Percentiles rank a stretch among this genome's conserved stretches.
phyloP scores from a whole-genome alignment of 106 monocot species.

The Apostasia shenzhenica region DNA sequence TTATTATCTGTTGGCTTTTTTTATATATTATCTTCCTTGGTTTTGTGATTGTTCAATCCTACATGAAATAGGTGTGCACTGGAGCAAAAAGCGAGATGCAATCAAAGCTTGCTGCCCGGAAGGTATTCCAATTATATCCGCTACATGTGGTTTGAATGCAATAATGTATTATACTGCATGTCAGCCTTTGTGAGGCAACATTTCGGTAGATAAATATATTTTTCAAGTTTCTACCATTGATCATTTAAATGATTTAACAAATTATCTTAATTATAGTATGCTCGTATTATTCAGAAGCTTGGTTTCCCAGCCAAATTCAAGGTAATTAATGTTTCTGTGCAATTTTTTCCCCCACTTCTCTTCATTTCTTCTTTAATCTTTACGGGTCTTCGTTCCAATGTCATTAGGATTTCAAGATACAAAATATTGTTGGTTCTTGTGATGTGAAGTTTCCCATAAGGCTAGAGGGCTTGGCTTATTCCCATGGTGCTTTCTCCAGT shows the following conservation, averaged over 20 bases:
- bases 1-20: too few relatives aligned
- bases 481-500: slow-evolving; percentile 96
- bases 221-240: too few relatives aligned
- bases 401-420: slow-evolving; percentile 89
- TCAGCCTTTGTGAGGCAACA: too few relatives aligned
- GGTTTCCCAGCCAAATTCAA: slow-evolving; percentile 90
- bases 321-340: slow-evolving; percentile 21
- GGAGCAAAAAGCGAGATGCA: slow-evolving; percentile 97
- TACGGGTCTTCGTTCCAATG: neutral
- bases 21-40: too few relatives aligned
- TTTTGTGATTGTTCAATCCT: too few relatives aligned
- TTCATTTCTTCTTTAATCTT: neutral
- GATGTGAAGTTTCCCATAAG: slow-evolving; percentile 97
- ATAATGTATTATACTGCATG: neutral
- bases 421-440: slow-evolving; percentile 96
- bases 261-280: slow-evolving; percentile 54
- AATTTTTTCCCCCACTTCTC: neutral
- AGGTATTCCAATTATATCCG: slow-evolving; percentile 34
- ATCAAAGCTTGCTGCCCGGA: slow-evolving; percentile 93
- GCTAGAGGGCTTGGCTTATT: slow-evolving; percentile 86
- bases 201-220: too few relatives aligned
- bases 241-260: slow-evolving; percentile 2
- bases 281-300: slow-evolving; percentile 95
- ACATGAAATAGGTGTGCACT: slow-evolving; percentile 62
- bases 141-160: neutral